These are phyloP conservation scores for Magnolia changhungtana DNA, from an alignment of 164 flowering plant genomes.

Conservation along the genomic window DNA sequence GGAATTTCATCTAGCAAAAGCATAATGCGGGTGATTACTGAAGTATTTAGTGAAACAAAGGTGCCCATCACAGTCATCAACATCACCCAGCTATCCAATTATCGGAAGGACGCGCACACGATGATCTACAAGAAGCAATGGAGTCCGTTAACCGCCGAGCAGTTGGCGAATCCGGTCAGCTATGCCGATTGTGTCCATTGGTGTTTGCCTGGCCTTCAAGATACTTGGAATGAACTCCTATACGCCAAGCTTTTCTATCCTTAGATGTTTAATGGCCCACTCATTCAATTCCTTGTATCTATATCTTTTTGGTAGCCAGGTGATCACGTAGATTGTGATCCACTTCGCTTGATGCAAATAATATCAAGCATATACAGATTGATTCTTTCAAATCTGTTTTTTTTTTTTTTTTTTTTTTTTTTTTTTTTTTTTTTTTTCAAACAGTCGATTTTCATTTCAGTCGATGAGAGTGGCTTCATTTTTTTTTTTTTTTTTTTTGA, in stretches of 20 bases:
- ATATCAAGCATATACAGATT: too few species aligned
- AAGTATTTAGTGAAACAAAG: conserved; percentile 51
- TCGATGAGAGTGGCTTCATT: too few species aligned
- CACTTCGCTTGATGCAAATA: neutral
- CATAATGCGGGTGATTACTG: conserved; percentile 70
- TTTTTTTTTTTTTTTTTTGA: too few species aligned
- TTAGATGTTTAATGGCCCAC: conserved; percentile 16
- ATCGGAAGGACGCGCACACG: conserved; percentile 84
- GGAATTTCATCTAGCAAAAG: conserved; percentile 49
- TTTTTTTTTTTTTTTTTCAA: too few species aligned
- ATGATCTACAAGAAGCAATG: conserved; percentile 92
- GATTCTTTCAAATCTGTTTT: too few species aligned
- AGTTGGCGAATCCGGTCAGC: conserved; percentile 68
- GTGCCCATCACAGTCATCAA: conserved; percentile 69
- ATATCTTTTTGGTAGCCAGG: neutral
- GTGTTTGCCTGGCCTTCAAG: conserved; percentile 95
- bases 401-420: too few species aligned
- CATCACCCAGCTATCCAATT: conserved; percentile 83
- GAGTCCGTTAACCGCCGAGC: conserved; percentile 67
- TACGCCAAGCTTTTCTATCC: conserved; percentile 78
- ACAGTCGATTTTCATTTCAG: too few species aligned
- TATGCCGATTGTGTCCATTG: conserved; percentile 89
- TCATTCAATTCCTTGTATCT: neutral
- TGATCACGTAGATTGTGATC: neutral
- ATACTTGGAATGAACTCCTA: conserved; percentile 91